Conservation (phyloP, 257 asterid genomes). For the Lantana camara region DNA sequence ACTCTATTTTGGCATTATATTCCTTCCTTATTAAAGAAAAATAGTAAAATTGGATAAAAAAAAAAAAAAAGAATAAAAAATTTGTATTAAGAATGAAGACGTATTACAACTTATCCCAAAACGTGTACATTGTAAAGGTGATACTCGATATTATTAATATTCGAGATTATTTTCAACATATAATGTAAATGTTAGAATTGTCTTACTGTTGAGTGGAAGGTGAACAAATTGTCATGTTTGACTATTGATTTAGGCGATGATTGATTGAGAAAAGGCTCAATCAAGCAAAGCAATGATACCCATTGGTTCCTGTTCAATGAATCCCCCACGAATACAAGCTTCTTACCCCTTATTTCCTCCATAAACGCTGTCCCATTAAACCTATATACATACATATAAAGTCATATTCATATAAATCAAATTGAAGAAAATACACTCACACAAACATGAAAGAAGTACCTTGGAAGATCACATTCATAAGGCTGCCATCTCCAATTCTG, state of each 20-base stretch:
- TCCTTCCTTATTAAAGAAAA: too few species aligned
- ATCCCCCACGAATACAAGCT: slow-evolving; percentile 65
- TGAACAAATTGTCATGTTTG: slow-evolving; percentile 37
- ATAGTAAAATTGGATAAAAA: too few species aligned
- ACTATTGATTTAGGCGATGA: slow-evolving; percentile 31
- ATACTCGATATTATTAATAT: too few species aligned
- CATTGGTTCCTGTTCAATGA: slow-evolving; percentile 65
- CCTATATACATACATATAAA: slow-evolving; percentile 32
- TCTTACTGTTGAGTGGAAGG: slow-evolving; percentile 51
- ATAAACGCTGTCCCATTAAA: slow-evolving; percentile 50
- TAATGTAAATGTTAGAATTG: neutral
- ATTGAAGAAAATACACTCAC: too few species aligned
- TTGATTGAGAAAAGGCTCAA: slow-evolving; percentile 45
- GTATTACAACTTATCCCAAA: too few species aligned
- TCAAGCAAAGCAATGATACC: slow-evolving; percentile 63
- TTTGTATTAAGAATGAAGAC: too few species aligned
- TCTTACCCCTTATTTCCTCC: slow-evolving; percentile 64
- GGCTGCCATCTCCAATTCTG: slow-evolving; percentile 63
- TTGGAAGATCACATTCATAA: slow-evolving; percentile 54
- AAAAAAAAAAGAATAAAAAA: too few species aligned
- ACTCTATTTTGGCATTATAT: too few species aligned
- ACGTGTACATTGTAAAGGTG: too few species aligned
- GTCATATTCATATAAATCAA: too few species aligned
- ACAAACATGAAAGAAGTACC: slow-evolving; percentile 27
- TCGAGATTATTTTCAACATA: too few species aligned